Conservation (phyloP, 2,329 filamentous ascomycete genomes). For the Setomelanomma holmii region DNA sequence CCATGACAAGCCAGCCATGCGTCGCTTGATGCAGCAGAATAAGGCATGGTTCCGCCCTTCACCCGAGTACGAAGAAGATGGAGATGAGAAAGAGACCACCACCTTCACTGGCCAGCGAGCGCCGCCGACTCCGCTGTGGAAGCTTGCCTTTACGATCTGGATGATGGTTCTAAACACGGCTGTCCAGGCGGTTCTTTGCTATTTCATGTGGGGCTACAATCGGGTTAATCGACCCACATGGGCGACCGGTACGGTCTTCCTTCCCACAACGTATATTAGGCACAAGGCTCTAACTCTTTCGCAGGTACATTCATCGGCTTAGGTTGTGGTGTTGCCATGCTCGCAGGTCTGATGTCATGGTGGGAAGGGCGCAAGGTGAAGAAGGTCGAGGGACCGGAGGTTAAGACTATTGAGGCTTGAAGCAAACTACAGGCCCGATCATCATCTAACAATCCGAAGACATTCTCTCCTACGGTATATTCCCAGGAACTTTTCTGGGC, state of each 20-base stretch:
- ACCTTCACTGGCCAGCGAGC: constrained; percentile 74
- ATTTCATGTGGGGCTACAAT: constrained; percentile 83
- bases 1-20: constrained; percentile 56
- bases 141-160: constrained; percentile 79
- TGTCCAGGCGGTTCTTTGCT: constrained; percentile 73
- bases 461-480: too few relatives aligned
- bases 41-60: constrained; percentile 76
- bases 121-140: constrained; percentile 72
- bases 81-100: constrained; percentile 45
- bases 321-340: constrained; percentile 71
- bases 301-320: constrained; percentile 68
- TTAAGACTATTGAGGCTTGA: constrained; percentile 5
- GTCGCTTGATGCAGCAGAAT: constrained; percentile 75
- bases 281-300: background rate
- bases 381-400: constrained; percentile 38
- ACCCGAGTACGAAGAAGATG: constrained; percentile 64
- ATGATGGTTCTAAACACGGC: constrained; percentile 80
- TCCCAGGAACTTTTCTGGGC: too few relatives aligned
- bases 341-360: constrained; percentile 73
- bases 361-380: constrained; percentile 65
- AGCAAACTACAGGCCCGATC: background rate
- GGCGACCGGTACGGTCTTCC: constrained; percentile 68
- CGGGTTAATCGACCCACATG: constrained; percentile 74
- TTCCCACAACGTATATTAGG: background rate
- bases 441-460: too few relatives aligned